Base-by-base conservation (phyloP, 306 rosid species). In the Hippophae tibetana region DNA sequence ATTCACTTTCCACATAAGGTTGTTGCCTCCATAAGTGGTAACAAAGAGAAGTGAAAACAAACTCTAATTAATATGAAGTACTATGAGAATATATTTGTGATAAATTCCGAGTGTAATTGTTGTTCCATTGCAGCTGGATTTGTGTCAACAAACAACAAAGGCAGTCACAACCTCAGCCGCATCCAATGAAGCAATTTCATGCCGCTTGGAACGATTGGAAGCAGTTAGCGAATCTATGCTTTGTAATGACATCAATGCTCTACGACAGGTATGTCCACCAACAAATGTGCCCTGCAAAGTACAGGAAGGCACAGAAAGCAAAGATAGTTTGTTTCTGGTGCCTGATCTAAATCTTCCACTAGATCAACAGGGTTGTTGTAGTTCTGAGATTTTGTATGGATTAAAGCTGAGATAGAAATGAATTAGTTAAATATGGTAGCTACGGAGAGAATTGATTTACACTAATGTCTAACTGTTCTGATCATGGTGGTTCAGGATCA, bases 331-430 rank as follows among this genome's bases (percentile, higher is more conserved):
- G 10, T 67, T 72, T 64, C 55, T 51, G 41, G 77, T 92, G n/a
- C 98, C 98, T 6, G 98, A 92, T 77, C 79, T 92, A 65, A 92
- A 92, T 74, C 68, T 92, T 66, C 89, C 92, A 12, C 65, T 76
- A 5, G 86, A 79, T 1, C 83, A 78, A 10, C 5, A 46, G n/a
- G 72, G 52, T 48, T 62, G 52, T 48, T 62, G 60, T 10, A 54
- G 64, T 56, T 44, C 74, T 59, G 10, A 31, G 38, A 31, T 31
- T 31, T 31, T 31, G 38, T 31, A 31, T 31, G 38, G 3, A 31
- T 2, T 31, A 31, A 31, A 31, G 38, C 38, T 31, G 38, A 31
- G 38, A 31, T 31, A 31, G 38, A 31, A 4, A 2, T 2, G 38
- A 31, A 4, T 2, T 2, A 31, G 38, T 2, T 31, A 31, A 31